A percentile compares a stretch with the other conserved stretches of the same genome.
phyloP scores from a whole-genome alignment of 495 filamentous ascomycete genomes.

The Penicillium roqueforti region DNA sequence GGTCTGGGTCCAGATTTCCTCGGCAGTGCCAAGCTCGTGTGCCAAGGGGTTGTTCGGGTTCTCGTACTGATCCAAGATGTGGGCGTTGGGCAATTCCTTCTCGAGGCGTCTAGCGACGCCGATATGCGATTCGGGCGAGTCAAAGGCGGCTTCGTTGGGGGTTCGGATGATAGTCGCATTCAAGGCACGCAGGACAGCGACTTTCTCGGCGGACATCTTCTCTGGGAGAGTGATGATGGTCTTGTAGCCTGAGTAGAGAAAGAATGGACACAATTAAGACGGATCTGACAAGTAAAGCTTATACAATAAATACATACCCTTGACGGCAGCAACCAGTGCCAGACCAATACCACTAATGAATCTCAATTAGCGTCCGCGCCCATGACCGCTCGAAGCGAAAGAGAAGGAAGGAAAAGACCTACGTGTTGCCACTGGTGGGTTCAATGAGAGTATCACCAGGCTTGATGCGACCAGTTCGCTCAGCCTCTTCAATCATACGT shows the following conservation, averaged over 20 bases:
- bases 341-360: constrained; percentile 77
- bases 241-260: constrained; percentile 61
- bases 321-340: constrained; percentile 88
- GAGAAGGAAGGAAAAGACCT: constrained; percentile 23
- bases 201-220: constrained; percentile 99
- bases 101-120: constrained; percentile 85
- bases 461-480: constrained; percentile 86
- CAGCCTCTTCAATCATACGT: constrained; percentile 97
- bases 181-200: constrained; percentile 84
- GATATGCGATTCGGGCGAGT: constrained; percentile 94
- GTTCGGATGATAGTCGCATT: constrained; percentile 97
- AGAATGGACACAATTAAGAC: constrained; percentile 3
- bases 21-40: constrained; percentile 90
- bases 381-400: not conserved
- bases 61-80: constrained; percentile 94
- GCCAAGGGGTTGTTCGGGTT: constrained; percentile 90
- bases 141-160: constrained; percentile 90
- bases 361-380: constrained; percentile 17
- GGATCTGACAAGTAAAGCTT: not conserved
- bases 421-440: constrained; percentile 96
- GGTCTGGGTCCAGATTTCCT: constrained; percentile 94
- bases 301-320: constrained; percentile 48
- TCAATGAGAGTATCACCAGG: constrained; percentile 97
- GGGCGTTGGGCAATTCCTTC: constrained; percentile 93
- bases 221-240: constrained; percentile 98